Evolutionary conservation across 2,329 filamentous ascomycete genomes (phyloP).

Genomic region (Mycosphaerella arachidis): DNA sequence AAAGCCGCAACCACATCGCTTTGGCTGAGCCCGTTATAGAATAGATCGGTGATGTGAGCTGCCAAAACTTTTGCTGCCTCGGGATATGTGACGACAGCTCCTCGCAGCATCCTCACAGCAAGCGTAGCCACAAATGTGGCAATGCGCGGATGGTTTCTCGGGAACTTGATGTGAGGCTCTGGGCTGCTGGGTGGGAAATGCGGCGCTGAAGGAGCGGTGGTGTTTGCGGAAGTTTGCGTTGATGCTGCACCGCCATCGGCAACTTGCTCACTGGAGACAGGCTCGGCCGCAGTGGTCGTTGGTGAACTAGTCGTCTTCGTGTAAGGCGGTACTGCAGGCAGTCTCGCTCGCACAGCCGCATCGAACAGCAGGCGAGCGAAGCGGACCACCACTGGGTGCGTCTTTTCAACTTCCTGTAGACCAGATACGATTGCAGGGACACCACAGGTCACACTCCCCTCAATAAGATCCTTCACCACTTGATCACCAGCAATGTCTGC

Average conservation of each 20-base stretch:
- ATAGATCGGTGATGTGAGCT: not conserved
- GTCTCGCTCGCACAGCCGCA: not conserved
- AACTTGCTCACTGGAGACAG: not conserved
- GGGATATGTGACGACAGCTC: not conserved
- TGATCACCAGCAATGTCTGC: constrained; percentile 4
- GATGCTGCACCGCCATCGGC: not conserved
- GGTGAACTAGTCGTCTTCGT: not conserved
- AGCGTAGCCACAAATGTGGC: not conserved
- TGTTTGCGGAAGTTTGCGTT: not conserved
- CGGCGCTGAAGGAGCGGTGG: not conserved
- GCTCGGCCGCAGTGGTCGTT: not conserved
- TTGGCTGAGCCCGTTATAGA: not conserved
- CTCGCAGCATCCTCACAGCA: not conserved
- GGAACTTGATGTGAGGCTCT: not conserved
- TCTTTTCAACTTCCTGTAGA: not conserved
- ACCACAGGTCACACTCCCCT: not conserved
- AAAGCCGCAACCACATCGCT: not conserved
- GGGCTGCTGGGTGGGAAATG: not conserved
- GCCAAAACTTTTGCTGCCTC: not conserved
- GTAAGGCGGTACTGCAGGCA: not conserved
- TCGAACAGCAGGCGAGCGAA: not conserved
- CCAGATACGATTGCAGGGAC: not conserved
- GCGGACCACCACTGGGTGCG: not conserved
- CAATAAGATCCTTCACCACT: constrained; percentile 2
- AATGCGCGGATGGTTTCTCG: not conserved